Base-by-base conservation (phyloP, 176 grass and related monocot species). In the Chloris gayana region DNA sequence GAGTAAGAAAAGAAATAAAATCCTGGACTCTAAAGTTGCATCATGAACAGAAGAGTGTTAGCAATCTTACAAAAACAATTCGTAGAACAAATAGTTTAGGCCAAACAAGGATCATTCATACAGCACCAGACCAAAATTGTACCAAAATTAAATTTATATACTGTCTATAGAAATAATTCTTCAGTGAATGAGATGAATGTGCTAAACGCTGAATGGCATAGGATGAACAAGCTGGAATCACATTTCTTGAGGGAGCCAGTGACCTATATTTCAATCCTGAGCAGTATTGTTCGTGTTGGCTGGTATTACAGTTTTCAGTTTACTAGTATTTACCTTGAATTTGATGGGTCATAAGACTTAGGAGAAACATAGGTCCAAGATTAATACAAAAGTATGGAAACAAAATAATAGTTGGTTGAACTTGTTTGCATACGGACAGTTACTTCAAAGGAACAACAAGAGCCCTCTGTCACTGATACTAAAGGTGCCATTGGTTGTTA, bases 91-190 rank as follows among this genome's bases (percentile, higher is more conserved):
- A 71, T 85, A 30, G 30, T 30, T 76, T 76, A 69, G 69, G 73
- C 53, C 44, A n/a, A 15, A 35, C 60, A 78, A 67, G 14, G 14
- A 61, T 14, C 30, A 83, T 13, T 30, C 2, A 51, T 24, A 22
- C 14, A 85, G 39, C 25, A 63, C 3, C 30, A 51, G 39, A 78
- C 47, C 22, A 70, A 51, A n/a, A 31, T 53, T 3, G 6, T 35
- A 60, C 12, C 35, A 77, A 77, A 39, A 27, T 17, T n/a, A 76
- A 35, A 69, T 39, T 71, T 30, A 69, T 51, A 71, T 30, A 82
- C 39, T 25, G 11, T 51, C 1, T 7, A 51, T 69, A 66, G 18
- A 79, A 74, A 68, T 39, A 59, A 38, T 31, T 60, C 18, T 79
- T 25, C 3, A 7, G 38, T 50, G 11, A 49, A 73, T 59, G 27